Evolutionary conservation across 805 yeast species (phyloP).

Genomic region (Ogataea trehalophila): DNA sequence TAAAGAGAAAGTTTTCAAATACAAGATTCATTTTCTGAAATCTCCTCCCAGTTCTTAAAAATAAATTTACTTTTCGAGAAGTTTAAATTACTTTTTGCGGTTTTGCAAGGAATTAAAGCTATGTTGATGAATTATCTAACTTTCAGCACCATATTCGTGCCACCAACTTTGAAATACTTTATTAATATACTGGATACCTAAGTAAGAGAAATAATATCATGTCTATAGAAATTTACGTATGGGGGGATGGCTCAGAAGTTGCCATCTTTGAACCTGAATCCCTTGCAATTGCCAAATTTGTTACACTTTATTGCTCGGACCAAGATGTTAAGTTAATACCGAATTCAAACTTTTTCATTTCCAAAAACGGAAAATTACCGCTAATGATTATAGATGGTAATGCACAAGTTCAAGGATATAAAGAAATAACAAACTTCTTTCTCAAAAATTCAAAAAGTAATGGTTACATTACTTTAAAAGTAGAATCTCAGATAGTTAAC

Average conservation of each 20-base stretch:
- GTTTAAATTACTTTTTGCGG: too few relatives aligned
- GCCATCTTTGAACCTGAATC: slow-evolving; percentile 50
- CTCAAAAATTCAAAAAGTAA: slow-evolving; percentile 2
- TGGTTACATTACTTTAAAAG: not conserved
- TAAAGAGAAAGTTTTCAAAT: too few relatives aligned
- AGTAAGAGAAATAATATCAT: not conserved
- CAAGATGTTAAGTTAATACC: slow-evolving; percentile 38
- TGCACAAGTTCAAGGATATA: slow-evolving; percentile 36
- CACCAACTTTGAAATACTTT: too few relatives aligned
- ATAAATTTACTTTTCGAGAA: too few relatives aligned
- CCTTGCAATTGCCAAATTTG: slow-evolving; percentile 42
- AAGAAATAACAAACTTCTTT: slow-evolving; percentile 34
- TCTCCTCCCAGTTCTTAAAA: too few relatives aligned
- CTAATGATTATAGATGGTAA: slow-evolving; percentile 27
- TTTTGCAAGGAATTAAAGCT: too few relatives aligned
- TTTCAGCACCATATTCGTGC: too few relatives aligned
- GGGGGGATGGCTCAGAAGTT: slow-evolving; percentile 41
- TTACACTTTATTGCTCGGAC: slow-evolving; percentile 23
- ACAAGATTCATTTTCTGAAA: too few relatives aligned
- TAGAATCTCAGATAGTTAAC: slow-evolving; percentile 30
- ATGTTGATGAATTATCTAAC: too few relatives aligned
- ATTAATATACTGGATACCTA: too few relatives aligned
- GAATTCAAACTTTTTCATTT: slow-evolving; percentile 53
- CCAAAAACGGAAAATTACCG: slow-evolving; percentile 49
- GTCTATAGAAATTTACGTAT: slow-evolving; percentile 25